Percentiles rank a stretch among this genome's conserved stretches.
These are phyloP conservation scores for Microbotryum lychnidis-dioicae DNA, from an alignment of 1,284 basidiomycete species.

Conservation along the genomic window DNA sequence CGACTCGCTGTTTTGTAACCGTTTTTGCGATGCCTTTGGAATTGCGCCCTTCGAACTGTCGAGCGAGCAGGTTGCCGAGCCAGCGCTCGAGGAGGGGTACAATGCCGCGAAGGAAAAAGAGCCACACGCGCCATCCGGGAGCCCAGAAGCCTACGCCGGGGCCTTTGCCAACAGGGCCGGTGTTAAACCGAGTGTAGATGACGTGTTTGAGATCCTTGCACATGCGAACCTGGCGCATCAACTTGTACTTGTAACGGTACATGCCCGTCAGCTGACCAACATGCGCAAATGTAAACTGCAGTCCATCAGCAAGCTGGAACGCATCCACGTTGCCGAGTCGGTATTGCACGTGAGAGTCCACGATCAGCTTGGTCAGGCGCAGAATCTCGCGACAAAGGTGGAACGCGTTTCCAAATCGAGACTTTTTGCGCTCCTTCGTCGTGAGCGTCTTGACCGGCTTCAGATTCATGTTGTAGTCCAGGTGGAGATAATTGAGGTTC, in stretches of 20 bases:
- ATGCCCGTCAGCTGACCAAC: constrained; percentile 97
- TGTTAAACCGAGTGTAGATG: constrained; percentile 93
- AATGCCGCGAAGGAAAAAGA: constrained; percentile 99
- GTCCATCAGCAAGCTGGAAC: constrained; percentile 96
- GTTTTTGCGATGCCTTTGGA: constrained; percentile 72
- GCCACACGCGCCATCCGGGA: constrained; percentile 98
- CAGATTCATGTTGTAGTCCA: constrained; percentile 46
- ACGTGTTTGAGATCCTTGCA: constrained; percentile 98
- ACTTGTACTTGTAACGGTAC: constrained; percentile 98
- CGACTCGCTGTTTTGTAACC: constrained; percentile 97
- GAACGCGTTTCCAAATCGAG: constrained; percentile 97
- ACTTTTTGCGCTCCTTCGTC: constrained; percentile 99
- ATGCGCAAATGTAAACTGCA: constrained; percentile 97
- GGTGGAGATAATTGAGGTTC: constrained; percentile 69
- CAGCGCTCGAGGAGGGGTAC: constrained; percentile 94
- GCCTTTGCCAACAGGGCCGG: constrained; percentile 97
- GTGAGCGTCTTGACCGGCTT: constrained; percentile 93
- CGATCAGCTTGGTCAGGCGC: constrained; percentile 93
- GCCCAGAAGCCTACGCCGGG: constrained; percentile 99
- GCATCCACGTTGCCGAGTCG: constrained; percentile 97
- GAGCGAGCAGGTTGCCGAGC: constrained; percentile 93
- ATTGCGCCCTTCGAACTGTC: constrained; percentile 95
- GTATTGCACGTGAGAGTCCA: constrained; percentile 98
- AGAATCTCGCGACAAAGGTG: constrained; percentile 96
- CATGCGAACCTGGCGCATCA: constrained; percentile 99